phyloP scores from a whole-genome alignment of 768 basidiomycete species.

The Tricholoma hemisulphureum region DNA sequence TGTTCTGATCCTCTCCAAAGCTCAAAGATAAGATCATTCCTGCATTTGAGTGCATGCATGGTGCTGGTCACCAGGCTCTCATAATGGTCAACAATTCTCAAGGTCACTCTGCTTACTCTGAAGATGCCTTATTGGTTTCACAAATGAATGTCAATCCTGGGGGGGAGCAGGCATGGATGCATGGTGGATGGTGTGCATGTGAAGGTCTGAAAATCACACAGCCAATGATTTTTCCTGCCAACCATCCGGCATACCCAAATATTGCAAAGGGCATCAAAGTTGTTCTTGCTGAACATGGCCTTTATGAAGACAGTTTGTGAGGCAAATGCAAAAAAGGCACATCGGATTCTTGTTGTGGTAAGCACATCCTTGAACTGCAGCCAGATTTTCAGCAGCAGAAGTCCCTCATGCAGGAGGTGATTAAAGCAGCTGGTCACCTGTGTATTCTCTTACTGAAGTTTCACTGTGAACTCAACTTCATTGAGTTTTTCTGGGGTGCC shows the following conservation, averaged over 20 bases:
- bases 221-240: no score
- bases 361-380: constrained; percentile 9
- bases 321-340: background rate
- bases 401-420: no score
- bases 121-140: constrained; percentile 24
- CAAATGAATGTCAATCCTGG: no score
- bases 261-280: background rate
- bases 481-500: no score
- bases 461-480: no score
- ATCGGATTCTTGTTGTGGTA: constrained; percentile 12
- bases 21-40: constrained; percentile 9
- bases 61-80: no score
- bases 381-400: no score
- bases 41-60: background rate
- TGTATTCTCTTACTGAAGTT: no score
- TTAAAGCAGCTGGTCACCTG: no score
- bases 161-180: no score
- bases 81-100: constrained; percentile 23
- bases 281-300: background rate
- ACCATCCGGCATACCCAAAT: background rate
- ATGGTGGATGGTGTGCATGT: constrained; percentile 1
- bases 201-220: background rate
- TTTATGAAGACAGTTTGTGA: background rate
- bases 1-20: background rate
- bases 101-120: no score